Base-by-base conservation (phyloP, 208 protist species). In the Leishmania tropica region DNA sequence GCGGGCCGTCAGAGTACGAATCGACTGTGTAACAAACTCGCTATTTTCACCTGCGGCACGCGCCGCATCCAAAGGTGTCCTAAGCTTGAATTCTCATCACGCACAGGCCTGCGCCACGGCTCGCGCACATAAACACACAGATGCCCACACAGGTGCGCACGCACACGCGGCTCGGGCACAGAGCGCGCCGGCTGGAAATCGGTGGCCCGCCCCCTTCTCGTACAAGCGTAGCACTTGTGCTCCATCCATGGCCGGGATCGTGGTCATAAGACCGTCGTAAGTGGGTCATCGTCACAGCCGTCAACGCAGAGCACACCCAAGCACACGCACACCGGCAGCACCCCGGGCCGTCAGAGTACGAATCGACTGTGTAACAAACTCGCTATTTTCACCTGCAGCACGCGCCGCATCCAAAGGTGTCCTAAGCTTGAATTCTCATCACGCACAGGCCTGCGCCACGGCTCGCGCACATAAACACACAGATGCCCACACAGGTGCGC, bases 31-130 rank as follows among this genome's bases (percentile, higher is more conserved):
- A 80, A 85, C 83, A 84, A 89, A 87, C 78, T 84, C 62, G 82
- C 53, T 87, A 31, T 81, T 89, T 89, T 89, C 84, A 86, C 83
- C 71, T 87, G 83, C 80, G 37, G 74, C 74, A 67, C 75, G 76
- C 35, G 73, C 83, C 81, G 76, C 86, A 89, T 89, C 86, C 86
- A 89, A 89, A 87, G 86, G 86, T 89, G 86, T 89, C 86, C 86
- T 89, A 89, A 88, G 80, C 87, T 87, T 88, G 87, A 60, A 84
- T 64, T 87, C 68, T 88, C 81, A 88, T 88, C 83, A 90, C 56
- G 58, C 40, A 60, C 47, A 60, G 21, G 40, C 31, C 51, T 54
- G 51, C 51, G 28, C 0, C 40, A 45, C 40, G 19, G 40, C 40
- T 8, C 40, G 17, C 67, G 0, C 67, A 72, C 58, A 5, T 11